Conservation (phyloP, 169 alveolate species). For the Cryptosporidium ryanae region DNA sequence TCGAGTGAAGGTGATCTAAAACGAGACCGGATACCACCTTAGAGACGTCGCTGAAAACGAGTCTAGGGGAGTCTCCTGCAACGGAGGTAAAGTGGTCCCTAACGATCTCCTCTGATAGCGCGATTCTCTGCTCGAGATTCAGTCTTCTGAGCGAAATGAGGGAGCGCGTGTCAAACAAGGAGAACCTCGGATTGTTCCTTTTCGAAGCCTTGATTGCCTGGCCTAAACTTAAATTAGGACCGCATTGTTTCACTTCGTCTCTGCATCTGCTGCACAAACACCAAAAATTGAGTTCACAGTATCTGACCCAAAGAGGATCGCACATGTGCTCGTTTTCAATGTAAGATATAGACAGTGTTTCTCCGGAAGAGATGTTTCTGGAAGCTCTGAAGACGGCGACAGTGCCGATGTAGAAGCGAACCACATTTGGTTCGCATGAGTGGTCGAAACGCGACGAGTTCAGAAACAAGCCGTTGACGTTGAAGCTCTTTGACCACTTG, state of each 20-base stretch:
- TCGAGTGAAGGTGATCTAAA: conserved; percentile 1
- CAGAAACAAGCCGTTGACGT: conserved; percentile 4
- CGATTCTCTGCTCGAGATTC: not conserved
- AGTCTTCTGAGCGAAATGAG: not conserved
- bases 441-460: conserved; percentile 56
- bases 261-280: conserved; percentile 31
- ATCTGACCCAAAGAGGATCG: conserved; percentile 67
- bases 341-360: conserved; percentile 38
- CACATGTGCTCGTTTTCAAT: conserved; percentile 48
- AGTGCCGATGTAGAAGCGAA: conserved; percentile 46
- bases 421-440: conserved; percentile 71
- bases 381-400: conserved; percentile 42
- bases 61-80: not conserved
- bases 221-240: not conserved
- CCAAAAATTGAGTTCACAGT: conserved; percentile 46
- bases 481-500: conserved; percentile 37
- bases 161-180: not conserved
- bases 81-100: not conserved
- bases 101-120: conserved; percentile 1
- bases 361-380: conserved; percentile 5
- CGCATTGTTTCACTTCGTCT: not conserved
- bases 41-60: conserved; percentile 35
- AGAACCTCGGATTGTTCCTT: conserved; percentile 19
- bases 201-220: conserved; percentile 1
- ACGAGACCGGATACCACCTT: conserved; percentile 14